Conservation (phyloP, 163 green algal species). For the Chloromonas sp. region DNA sequence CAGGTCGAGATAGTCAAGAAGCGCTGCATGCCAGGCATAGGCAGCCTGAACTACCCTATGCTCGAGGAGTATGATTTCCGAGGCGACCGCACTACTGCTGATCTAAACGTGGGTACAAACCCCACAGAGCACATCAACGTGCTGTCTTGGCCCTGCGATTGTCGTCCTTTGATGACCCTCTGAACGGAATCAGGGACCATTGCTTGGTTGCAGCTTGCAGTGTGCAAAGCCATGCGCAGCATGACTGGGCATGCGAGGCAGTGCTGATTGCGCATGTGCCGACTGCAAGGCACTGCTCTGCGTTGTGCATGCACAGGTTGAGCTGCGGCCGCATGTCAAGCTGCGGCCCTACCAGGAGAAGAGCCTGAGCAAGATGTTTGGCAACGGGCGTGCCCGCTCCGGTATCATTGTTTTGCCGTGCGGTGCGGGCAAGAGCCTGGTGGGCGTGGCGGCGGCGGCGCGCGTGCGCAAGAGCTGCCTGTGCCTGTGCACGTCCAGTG, state of each 20-base stretch:
- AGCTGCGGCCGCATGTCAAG: constrained; percentile 76
- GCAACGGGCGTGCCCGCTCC: constrained; percentile 80
- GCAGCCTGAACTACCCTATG: constrained; percentile 91
- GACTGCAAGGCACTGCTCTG: too few relatives aligned
- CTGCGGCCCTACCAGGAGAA: constrained; percentile 90
- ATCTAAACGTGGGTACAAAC: constrained; percentile 32
- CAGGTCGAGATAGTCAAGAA: constrained; percentile 93
- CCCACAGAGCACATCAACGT: not conserved
- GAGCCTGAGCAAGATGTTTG: constrained; percentile 97
- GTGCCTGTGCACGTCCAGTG: constrained; percentile 70
- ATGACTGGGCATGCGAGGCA: too few relatives aligned
- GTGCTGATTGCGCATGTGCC: too few relatives aligned
- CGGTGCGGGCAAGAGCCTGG: constrained; percentile 92
- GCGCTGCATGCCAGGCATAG: constrained; percentile 69
- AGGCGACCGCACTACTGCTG: constrained; percentile 77
- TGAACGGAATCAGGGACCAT: too few relatives aligned
- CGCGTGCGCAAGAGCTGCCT: constrained; percentile 86
- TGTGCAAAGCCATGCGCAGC: too few relatives aligned
- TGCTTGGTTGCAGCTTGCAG: too few relatives aligned
- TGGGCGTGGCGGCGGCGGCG: constrained; percentile 84
- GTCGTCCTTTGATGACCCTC: too few relatives aligned
- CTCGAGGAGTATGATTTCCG: constrained; percentile 98
- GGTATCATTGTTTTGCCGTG: constrained; percentile 98
- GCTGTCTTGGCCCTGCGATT: too few relatives aligned
- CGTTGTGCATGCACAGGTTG: constrained; percentile 27